Evolutionary conservation across 2,329 filamentous ascomycete species (phyloP).

Genomic region (Ophiostoma ulmi): DNA sequence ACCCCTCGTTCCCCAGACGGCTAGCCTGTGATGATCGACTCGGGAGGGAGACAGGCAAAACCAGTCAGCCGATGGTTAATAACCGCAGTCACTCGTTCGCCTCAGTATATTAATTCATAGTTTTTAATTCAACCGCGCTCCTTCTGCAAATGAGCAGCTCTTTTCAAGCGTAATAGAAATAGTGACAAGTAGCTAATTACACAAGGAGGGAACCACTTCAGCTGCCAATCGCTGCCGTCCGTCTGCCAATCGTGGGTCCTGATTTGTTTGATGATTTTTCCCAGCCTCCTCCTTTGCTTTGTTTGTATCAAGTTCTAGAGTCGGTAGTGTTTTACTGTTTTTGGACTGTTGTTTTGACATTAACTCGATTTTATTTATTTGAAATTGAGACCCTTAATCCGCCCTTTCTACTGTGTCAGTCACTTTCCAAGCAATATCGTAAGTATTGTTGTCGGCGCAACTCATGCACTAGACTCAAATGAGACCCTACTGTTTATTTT

Average conservation of each 20-base stretch:
- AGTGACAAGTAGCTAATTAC: background rate
- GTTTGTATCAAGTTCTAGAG: background rate
- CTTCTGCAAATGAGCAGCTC: background rate
- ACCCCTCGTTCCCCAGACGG: conserved; percentile 18
- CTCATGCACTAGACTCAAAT: background rate
- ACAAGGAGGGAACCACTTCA: conserved; percentile 15
- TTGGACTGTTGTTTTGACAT: background rate
- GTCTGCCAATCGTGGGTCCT: conserved; percentile 12
- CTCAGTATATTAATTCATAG: background rate
- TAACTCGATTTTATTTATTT: background rate
- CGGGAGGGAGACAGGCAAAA: background rate
- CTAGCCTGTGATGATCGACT: conserved; percentile 15
- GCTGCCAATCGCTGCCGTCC: background rate
- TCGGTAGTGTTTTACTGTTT: no score
- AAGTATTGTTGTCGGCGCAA: background rate
- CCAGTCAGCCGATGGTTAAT: background rate
- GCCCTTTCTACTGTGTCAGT: background rate
- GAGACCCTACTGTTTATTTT: background rate
- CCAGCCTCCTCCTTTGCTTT: conserved; percentile 11
- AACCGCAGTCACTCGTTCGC: background rate
- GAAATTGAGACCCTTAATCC: background rate
- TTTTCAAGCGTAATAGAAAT: conserved; percentile 1
- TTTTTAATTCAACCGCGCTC: background rate
- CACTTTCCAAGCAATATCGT: background rate
- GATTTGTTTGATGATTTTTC: conserved; percentile 4